Evolutionary conservation across 163 green algal species (phyloP).

Genomic region (Trebouxiophyceae sp.): DNA sequence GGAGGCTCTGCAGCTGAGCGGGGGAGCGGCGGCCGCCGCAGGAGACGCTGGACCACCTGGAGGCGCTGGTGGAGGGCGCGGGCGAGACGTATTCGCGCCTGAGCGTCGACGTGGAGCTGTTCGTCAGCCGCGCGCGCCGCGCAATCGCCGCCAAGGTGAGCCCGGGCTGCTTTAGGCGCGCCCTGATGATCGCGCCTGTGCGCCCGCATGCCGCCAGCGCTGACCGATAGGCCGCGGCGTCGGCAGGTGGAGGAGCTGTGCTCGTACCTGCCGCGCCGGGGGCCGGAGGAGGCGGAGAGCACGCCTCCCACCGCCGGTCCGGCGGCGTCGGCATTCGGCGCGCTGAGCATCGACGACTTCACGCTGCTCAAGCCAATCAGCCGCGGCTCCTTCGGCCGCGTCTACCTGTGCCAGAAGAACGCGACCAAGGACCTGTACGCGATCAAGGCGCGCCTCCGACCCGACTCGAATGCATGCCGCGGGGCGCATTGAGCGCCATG

Average conservation of each 20-base stretch:
- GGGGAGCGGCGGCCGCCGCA: neutral
- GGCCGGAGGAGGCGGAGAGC: neutral
- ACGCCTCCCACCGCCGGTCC: no score
- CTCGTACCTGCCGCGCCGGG: neutral
- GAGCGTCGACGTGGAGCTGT: neutral
- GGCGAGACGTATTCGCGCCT: neutral
- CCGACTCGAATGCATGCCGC: no score
- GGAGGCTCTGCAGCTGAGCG: neutral
- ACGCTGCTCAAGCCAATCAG: constrained; percentile 92
- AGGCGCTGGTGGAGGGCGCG: neutral
- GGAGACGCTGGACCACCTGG: neutral
- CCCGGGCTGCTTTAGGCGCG: neutral
- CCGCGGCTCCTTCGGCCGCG: constrained; percentile 82
- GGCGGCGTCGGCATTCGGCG: neutral
- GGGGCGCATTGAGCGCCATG: no score
- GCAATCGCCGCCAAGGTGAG: neutral
- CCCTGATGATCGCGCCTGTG: no score
- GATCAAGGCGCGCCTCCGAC: constrained; percentile 77
- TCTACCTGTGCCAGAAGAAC: constrained; percentile 84
- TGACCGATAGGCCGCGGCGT: no score
- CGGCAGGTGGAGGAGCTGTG: neutral
- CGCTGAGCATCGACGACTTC: constrained; percentile 85
- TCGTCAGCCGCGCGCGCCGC: neutral
- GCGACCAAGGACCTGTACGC: constrained; percentile 74
- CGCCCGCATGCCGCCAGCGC: no score